Conservation (phyloP, 2,329 filamentous ascomycete species). For the Polychaeton citri region DNA sequence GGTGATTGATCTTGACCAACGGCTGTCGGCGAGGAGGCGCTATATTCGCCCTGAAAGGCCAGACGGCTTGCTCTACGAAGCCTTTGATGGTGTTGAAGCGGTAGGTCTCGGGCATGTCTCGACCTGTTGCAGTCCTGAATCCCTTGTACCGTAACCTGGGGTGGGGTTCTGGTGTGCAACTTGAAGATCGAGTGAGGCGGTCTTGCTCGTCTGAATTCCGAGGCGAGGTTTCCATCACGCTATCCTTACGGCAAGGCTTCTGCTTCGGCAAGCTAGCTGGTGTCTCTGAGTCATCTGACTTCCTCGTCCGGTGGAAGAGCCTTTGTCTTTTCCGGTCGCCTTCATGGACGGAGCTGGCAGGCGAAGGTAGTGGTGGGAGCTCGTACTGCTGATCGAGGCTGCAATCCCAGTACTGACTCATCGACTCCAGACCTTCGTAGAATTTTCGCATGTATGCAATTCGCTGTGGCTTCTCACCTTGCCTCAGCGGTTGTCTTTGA, state of each 20-base stretch:
- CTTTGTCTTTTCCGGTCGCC: slow-evolving; percentile 13
- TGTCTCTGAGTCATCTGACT: background rate
- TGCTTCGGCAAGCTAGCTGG: background rate
- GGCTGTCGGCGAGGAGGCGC: slow-evolving; percentile 30
- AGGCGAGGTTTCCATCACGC: background rate
- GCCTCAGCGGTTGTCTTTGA: slow-evolving; percentile 20
- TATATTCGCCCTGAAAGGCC: slow-evolving; percentile 44
- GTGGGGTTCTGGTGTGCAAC: slow-evolving; percentile 6
- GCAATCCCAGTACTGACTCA: slow-evolving; percentile 51
- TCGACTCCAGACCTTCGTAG: slow-evolving; percentile 44
- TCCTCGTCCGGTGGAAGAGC: slow-evolving; percentile 1
- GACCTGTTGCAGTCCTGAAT: slow-evolving; percentile 42
- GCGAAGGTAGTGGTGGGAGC: slow-evolving; percentile 8
- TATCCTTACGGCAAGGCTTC: background rate
- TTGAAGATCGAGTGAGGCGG: slow-evolving; percentile 1
- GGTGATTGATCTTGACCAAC: slow-evolving; percentile 25
- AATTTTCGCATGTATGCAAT: slow-evolving; percentile 47
- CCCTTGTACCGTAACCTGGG: slow-evolving; percentile 36
- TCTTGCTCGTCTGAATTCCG: background rate
- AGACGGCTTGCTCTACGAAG: slow-evolving; percentile 45
- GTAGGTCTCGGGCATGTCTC: slow-evolving; percentile 45
- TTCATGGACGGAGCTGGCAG: slow-evolving; percentile 1
- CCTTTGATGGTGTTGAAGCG: slow-evolving; percentile 42
- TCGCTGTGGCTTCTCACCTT: slow-evolving; percentile 31
- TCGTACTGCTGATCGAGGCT: slow-evolving; percentile 43